phyloP scores from a whole-genome alignment of 1,139 yeast genomes.

The Lizanozyma gosingica region DNA sequence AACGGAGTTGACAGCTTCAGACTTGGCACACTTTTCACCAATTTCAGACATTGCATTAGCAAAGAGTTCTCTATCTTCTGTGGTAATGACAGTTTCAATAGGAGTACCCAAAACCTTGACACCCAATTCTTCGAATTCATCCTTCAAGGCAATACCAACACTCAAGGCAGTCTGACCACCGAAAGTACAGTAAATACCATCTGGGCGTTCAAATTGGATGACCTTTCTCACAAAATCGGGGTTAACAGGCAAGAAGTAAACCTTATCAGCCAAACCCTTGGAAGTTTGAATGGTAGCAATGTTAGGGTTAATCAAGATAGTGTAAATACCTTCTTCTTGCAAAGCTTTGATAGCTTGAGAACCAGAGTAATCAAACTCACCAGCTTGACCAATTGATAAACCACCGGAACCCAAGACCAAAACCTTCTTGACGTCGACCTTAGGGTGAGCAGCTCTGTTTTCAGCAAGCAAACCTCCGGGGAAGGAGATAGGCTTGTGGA shows the following conservation, averaged over 20 bases:
- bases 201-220: constrained; percentile 90
- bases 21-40: constrained; percentile 87
- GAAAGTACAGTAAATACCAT: constrained; percentile 92
- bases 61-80: constrained; percentile 95
- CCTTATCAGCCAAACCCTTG: constrained; percentile 95
- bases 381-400: constrained; percentile 97
- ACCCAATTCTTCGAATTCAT: constrained; percentile 85
- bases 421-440: constrained; percentile 83
- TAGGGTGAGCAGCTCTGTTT: constrained; percentile 65
- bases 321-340: constrained; percentile 95
- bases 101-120: constrained; percentile 96
- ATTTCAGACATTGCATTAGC: constrained; percentile 94
- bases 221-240: constrained; percentile 95
- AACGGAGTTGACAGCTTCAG: constrained; percentile 73
- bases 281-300: constrained; percentile 99
- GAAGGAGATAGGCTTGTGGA: constrained; percentile 67
- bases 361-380: constrained; percentile 98
- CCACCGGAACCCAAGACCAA: constrained; percentile 98
- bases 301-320: constrained; percentile 92
- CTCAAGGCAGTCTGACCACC: constrained; percentile 98
- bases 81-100: constrained; percentile 89
- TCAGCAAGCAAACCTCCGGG: constrained; percentile 83
- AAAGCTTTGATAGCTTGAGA: constrained; percentile 91
- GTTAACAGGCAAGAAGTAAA: constrained; percentile 92
- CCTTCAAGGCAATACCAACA: constrained; percentile 93